A percentile compares a stretch with the other conserved stretches of the same genome.
phyloP scores from a whole-genome alignment of 345 rosid species.

The Balakata baccata region DNA sequence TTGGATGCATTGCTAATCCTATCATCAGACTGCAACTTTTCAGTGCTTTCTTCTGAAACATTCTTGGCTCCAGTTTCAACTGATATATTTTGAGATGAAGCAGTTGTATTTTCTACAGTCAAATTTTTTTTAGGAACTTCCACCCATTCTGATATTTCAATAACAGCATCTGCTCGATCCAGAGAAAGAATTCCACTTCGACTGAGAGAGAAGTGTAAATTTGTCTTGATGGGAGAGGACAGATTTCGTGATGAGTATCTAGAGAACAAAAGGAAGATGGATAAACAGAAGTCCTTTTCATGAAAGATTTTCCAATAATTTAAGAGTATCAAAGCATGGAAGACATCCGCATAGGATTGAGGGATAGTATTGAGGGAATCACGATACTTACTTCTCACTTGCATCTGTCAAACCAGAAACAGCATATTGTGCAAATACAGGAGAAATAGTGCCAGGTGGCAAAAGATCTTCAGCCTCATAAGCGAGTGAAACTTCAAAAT shows the following conservation, averaged over 20 bases:
- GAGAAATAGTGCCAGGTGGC: constrained; percentile 68
- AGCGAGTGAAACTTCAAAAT: constrained; percentile 83
- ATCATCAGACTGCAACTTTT: constrained; percentile 46
- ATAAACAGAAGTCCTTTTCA: constrained; percentile 7
- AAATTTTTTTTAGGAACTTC: constrained; percentile 82
- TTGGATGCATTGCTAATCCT: constrained; percentile 35
- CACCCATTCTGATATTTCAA: constrained; percentile 96
- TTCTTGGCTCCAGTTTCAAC: constrained; percentile 46
- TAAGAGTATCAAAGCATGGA: constrained; percentile 12
- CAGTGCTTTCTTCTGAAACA: constrained; percentile 50
- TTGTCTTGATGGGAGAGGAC: constrained; percentile 91
- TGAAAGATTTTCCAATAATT: neutral
- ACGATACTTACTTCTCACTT: constrained; percentile 65
- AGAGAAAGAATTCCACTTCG: constrained; percentile 83
- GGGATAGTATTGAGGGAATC: constrained; percentile 3
- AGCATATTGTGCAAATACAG: constrained; percentile 74
- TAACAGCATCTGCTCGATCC: constrained; percentile 88
- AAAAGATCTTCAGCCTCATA: constrained; percentile 72
- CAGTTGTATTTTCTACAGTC: constrained; percentile 58
- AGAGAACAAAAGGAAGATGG: constrained; percentile 14
- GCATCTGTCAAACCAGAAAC: constrained; percentile 80
- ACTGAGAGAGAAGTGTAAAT: constrained; percentile 88
- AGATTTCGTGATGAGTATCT: constrained; percentile 90
- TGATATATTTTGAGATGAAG: constrained; percentile 50
- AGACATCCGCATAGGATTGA: neutral